Evolutionary conservation across 306 rosid genomes (phyloP), one percentile per base, ranked within the genome.

Genomic region (Gastrolobium bilobum): DNA sequence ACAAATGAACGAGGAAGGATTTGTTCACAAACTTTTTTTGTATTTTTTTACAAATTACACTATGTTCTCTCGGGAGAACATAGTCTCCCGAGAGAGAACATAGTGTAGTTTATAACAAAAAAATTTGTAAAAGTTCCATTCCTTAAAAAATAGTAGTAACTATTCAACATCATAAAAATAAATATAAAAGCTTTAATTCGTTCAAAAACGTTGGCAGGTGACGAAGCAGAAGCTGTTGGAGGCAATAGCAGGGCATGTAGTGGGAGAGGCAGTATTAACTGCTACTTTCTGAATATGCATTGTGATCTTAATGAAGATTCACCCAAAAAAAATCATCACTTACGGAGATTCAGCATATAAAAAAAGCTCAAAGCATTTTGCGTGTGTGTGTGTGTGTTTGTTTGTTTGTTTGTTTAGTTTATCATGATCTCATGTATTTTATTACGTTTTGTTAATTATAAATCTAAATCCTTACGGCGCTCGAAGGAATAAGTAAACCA

Each of bases 201-300:
- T 20, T 20, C 26, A 20, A 20, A 35, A 51, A 51, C 10, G 4
- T 43, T 69, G 10, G 56, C 71, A 81, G 85, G 81, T 81, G 13
- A 68, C 67, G 13, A 81, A 59, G 58, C 37, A 42, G 40, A 68
- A 81, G 72, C 72, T 81, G 5, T 20, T 81, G 77, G 77, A 75
- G 2, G 50, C 85, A 47, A 75, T 75, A 30, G 29, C 76, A 57
- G 85, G 76, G 1, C 77, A 58, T 60, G 56, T 75, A 3, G 35
- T 64, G 2, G 84, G 75, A 54, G 84, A 80, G 42, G 79, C 75
- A 1, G 34, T 26, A 2, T 43, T 80, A 6, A 34, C 44, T 20
- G 75, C 79, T 34, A 64, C 75, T 20, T 80, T 64, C 53, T 59
- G 51, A 78, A n/a, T 2, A 4, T 13, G 42, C 6, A 4, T 2